Evolutionary conservation across 441 rosid genomes (phyloP), one percentile per base, ranked within the genome.

Genomic region (Populus hybrid): DNA sequence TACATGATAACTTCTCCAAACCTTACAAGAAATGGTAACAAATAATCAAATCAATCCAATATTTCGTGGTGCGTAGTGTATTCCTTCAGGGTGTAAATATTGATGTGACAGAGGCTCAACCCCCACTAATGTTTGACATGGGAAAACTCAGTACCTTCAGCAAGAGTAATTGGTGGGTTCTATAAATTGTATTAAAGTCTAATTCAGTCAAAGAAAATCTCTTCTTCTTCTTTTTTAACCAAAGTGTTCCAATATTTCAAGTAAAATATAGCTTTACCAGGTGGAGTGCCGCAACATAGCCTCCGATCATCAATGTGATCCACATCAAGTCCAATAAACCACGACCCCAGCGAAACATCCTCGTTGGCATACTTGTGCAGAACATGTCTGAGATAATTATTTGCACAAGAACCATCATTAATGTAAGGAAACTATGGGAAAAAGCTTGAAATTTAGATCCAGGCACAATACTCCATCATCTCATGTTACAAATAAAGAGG

Each of bases 351-450:
- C 0, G 99, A 93, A 80, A 96, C 98, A 84, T 96, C 99, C 87
- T 96, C 99, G 14, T 96, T 96, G 2, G 98, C 99, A 87, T 88
- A 96, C 86, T 89, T 93, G 89, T 96, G 98, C 76, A 96, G 83
- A 75, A 96, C 94, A 88, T 94, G 93, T 93, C 99, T 96, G 92
- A 46, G 42, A 84, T 75, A 80, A 75, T 72, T 72, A 68, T 53
- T 77, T 64, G 71, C 28, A 66, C 11, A 80, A 61, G 18, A 65
- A 73, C 26, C 59, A 53, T 80, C 46, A 53, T 9, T 61, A 70
- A 32, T 12, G 16, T 64, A 75, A 78, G 53, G n/a, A 82, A 40
- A 50, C 21, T 40, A 76, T 0, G 59, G 16, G 36, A 36, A 64
- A 65, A 64, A 23, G 69, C 71, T 70, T 66, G 72, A 32, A 61